These are phyloP conservation scores for Fraxinus xanthoxyloides DNA, from an alignment of 305 asterid genomes.

Conservation along the genomic window DNA sequence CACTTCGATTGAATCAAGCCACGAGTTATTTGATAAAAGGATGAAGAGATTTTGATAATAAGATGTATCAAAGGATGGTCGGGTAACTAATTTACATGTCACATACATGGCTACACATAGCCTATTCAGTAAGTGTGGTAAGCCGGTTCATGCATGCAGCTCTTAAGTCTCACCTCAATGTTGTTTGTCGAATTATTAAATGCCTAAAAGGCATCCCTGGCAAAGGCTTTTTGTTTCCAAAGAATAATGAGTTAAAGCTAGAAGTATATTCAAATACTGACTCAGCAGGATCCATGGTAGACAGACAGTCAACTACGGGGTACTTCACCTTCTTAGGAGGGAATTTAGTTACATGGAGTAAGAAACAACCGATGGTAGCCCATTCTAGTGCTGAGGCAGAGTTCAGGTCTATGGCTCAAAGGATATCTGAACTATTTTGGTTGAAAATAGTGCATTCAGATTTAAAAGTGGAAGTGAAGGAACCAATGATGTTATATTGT, in stretches of 20 bases:
- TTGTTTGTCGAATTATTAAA: not conserved
- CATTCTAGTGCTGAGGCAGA: not conserved
- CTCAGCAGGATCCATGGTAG: not conserved
- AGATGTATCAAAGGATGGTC: not conserved
- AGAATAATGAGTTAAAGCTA: not conserved
- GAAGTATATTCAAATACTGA: not conserved
- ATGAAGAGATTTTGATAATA: not conserved
- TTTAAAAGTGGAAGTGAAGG: not conserved
- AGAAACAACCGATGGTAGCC: not conserved
- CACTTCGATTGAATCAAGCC: not conserved
- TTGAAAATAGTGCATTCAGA: not conserved
- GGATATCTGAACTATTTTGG: not conserved
- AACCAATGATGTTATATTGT: not conserved
- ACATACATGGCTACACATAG: not conserved
- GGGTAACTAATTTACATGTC: not conserved
- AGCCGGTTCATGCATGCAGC: not conserved
- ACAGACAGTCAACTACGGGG: not conserved
- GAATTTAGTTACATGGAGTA: not conserved
- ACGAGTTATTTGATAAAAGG: not conserved
- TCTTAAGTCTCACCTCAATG: not conserved
- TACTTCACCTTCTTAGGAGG: not conserved
- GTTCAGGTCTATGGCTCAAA: not conserved
- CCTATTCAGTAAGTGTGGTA: not conserved
- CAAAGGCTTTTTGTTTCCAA: not conserved
- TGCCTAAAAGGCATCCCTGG: not conserved